Evolutionary conservation across 2,329 filamentous ascomycete species (phyloP).

Genomic region (Penicillium sclerotiorum): DNA sequence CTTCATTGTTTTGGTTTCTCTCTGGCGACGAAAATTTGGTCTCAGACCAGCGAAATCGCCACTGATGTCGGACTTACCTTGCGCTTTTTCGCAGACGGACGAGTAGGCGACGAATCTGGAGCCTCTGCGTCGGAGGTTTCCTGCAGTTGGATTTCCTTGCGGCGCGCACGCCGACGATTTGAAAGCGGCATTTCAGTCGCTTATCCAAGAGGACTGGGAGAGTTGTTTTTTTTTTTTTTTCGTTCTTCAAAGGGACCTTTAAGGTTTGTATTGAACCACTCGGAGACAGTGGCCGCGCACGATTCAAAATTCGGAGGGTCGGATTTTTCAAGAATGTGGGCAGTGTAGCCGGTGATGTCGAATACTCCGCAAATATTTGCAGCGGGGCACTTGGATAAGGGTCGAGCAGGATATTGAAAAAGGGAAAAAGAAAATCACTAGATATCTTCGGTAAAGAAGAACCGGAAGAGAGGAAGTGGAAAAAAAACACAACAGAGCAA

Average conservation of each 20-base stretch:
- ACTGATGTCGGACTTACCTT: conserved; percentile 40
- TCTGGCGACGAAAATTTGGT: conserved; percentile 2
- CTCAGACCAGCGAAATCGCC: conserved; percentile 7
- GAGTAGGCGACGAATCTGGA: conserved; percentile 51
- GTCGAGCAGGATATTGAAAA: background rate
- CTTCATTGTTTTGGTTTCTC: conserved; percentile 5
- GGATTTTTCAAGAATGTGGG: conserved; percentile 10
- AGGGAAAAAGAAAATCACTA: conserved; percentile 14
- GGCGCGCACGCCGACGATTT: conserved; percentile 48
- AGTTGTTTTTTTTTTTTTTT: no score
- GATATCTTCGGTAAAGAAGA: no score
- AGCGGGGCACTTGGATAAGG: conserved; percentile 12
- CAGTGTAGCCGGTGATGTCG: conserved; percentile 1
- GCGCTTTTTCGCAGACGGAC: conserved; percentile 52
- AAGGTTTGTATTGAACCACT: background rate
- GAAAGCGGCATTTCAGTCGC: conserved; percentile 48
- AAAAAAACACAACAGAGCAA: conserved; percentile 26
- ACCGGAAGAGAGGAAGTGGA: conserved; percentile 20
- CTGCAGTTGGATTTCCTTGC: conserved; percentile 49
- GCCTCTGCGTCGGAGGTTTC: conserved; percentile 49
- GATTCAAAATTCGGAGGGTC: background rate
- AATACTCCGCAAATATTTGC: conserved; percentile 13
- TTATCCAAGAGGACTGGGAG: no score
- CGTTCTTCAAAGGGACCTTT: no score
- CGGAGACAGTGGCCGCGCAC: background rate